phyloP scores from a whole-genome alignment of 2,329 filamentous ascomycete genomes.

The Pochonia chlamydosporia region DNA sequence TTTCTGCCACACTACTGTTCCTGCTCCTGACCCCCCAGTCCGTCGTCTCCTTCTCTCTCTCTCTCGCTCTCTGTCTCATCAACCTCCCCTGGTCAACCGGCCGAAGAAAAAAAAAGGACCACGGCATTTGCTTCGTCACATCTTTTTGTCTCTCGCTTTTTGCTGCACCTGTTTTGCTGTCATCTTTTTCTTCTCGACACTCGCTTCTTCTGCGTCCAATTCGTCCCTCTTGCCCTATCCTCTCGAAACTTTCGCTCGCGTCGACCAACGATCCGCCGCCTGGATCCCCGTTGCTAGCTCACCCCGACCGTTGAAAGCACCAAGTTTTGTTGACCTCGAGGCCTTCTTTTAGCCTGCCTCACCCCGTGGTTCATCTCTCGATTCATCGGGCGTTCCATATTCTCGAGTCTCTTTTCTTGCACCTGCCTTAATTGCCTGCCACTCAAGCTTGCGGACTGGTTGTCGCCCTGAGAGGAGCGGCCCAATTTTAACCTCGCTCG shows the following conservation, averaged over 20 bases:
- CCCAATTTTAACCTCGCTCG: neutral
- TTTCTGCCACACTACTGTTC: neutral
- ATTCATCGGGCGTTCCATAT: neutral
- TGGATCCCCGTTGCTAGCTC: slow-evolving; percentile 6
- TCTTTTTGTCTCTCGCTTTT: slow-evolving; percentile 17
- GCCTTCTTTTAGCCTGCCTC: no score
- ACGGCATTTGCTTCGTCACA: neutral
- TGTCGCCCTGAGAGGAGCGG: neutral
- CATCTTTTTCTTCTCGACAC: slow-evolving; percentile 9
- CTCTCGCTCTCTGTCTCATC: neutral
- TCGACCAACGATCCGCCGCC: slow-evolving; percentile 9
- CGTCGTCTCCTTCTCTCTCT: neutral
- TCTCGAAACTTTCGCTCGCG: neutral
- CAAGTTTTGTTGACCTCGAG: no score
- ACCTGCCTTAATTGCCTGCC: neutral
- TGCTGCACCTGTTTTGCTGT: slow-evolving; percentile 1
- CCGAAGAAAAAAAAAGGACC: neutral
- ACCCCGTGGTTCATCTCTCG: neutral
- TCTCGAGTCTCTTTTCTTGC: neutral
- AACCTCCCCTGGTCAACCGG: slow-evolving; percentile 3
- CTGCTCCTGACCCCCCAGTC: neutral
- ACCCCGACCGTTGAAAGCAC: slow-evolving; percentile 3
- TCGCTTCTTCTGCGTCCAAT: slow-evolving; percentile 7
- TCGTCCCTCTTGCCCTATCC: slow-evolving; percentile 9
- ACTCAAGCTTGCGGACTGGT: neutral